Conservation (phyloP, 352 stramenopile genomes). For the Proteromonas lacertae region DNA sequence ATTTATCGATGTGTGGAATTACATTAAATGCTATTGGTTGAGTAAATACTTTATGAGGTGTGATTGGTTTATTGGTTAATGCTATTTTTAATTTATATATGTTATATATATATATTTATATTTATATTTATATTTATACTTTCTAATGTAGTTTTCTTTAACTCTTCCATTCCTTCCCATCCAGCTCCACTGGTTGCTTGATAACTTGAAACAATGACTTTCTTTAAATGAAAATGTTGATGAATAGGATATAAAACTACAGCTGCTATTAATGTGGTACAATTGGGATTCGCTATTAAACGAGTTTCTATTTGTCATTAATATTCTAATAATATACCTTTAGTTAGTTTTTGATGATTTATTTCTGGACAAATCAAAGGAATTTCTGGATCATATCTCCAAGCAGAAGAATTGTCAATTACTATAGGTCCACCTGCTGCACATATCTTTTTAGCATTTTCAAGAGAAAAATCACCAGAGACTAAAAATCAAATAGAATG, state of each 20-base stretch:
- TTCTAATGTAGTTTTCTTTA: conserved; percentile 34
- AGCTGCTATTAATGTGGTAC: conserved; percentile 75
- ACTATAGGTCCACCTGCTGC: conserved; percentile 39
- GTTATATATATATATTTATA: conserved; percentile 14
- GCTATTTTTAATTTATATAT: too few relatives aligned
- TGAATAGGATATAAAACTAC: conserved; percentile 85
- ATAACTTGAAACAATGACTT: conserved; percentile 52
- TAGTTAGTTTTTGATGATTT: conserved; percentile 36
- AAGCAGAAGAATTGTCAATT: conserved; percentile 94
- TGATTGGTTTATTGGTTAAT: conserved; percentile 1
- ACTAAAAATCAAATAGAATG: too few relatives aligned
- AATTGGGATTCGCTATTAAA: conserved; percentile 94
- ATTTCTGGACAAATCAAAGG: conserved; percentile 74
- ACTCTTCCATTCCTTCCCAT: conserved; percentile 51
- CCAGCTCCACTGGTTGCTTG: conserved; percentile 8
- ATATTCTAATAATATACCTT: conserved; percentile 8
- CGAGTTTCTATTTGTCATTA: conserved; percentile 17
- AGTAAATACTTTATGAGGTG: conserved; percentile 33
- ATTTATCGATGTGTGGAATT: conserved; percentile 96
- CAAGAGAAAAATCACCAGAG: conserved; percentile 68
- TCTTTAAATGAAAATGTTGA: conserved; percentile 72
- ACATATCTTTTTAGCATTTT: conserved; percentile 62
- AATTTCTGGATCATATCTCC: conserved; percentile 47
- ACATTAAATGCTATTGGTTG: conserved; percentile 91
- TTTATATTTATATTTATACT: conserved; percentile 27